Evolutionary conservation across 306 rosid species (phyloP).

Genomic region (Trifolium pratense): DNA sequence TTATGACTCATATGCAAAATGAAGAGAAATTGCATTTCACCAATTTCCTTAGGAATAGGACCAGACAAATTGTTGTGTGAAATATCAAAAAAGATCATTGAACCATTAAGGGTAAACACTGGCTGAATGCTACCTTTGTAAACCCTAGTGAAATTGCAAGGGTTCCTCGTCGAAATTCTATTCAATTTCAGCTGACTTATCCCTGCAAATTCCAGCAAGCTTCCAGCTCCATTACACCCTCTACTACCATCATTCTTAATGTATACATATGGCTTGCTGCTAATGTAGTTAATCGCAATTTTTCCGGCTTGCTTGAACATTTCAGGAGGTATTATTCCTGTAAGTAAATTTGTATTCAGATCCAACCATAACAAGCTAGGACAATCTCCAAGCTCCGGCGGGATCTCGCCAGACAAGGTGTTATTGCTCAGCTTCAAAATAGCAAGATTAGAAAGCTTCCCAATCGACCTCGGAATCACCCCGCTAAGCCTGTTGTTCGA

Average conservation of each 20-base stretch:
- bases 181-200: conserved; percentile 56
- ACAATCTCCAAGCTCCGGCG: conserved; percentile 85
- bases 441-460: conserved; percentile 65
- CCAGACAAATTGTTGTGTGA: conserved; percentile 83
- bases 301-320: conserved; percentile 83
- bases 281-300: conserved; percentile 66
- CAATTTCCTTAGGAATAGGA: conserved; percentile 77
- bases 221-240: conserved; percentile 97
- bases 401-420: conserved; percentile 69
- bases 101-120: conserved; percentile 73
- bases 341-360: conserved; percentile 74
- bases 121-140: conserved; percentile 77
- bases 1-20: conserved; percentile 85
- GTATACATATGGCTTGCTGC: conserved; percentile 72
- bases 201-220: conserved; percentile 91
- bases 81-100: conserved; percentile 87
- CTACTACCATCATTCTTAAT: conserved; percentile 91
- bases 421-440: conserved; percentile 89
- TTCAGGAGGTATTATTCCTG: conserved; percentile 69
- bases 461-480: conserved; percentile 75
- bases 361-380: conserved; percentile 92
- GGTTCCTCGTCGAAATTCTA: conserved; percentile 76
- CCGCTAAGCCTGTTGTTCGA: conserved; percentile 78
- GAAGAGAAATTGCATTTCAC: conserved; percentile 62
- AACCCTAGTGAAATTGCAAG: conserved; percentile 96